Evolutionary conservation across 345 rosid species (phyloP).

Genomic region (Combretum micranthum): DNA sequence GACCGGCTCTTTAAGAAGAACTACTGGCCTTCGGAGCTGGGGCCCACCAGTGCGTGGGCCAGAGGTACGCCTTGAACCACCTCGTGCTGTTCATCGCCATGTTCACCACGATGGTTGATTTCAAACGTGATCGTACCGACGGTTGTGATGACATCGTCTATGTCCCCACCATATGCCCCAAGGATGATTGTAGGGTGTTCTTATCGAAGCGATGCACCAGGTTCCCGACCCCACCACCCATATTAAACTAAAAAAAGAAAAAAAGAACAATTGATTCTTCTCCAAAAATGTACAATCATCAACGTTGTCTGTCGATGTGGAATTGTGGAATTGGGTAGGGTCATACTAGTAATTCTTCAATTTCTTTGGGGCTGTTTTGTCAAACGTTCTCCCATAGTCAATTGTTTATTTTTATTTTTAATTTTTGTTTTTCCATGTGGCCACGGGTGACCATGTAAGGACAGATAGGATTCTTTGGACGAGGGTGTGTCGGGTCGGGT

Average conservation of each 20-base stretch:
- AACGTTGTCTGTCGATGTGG: too few relatives aligned
- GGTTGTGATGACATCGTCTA: constrained; percentile 73
- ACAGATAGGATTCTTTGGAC: too few relatives aligned
- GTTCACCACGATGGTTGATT: constrained; percentile 51
- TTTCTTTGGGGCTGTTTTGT: too few relatives aligned
- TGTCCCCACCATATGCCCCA: constrained; percentile 73
- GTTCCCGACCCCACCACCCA: not conserved
- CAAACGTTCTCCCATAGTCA: too few relatives aligned
- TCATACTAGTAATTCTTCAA: too few relatives aligned
- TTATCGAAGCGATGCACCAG: constrained; percentile 39
- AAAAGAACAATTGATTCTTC: too few relatives aligned
- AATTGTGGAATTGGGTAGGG: too few relatives aligned
- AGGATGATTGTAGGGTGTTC: constrained; percentile 65
- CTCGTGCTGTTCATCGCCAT: constrained; percentile 70
- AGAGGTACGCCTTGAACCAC: constrained; percentile 76
- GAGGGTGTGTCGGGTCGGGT: too few relatives aligned
- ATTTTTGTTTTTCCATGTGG: too few relatives aligned
- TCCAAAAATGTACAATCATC: too few relatives aligned
- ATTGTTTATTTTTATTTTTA: too few relatives aligned
- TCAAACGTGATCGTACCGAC: constrained; percentile 42
- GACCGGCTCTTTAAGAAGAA: constrained; percentile 48
- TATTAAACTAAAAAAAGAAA: not conserved
- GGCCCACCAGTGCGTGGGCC: constrained; percentile 89
- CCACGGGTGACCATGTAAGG: too few relatives aligned
- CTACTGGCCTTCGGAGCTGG: constrained; percentile 76